Evolutionary conservation across 2,329 filamentous ascomycete species (phyloP).

Genomic region (Trichoderma harzianum): DNA sequence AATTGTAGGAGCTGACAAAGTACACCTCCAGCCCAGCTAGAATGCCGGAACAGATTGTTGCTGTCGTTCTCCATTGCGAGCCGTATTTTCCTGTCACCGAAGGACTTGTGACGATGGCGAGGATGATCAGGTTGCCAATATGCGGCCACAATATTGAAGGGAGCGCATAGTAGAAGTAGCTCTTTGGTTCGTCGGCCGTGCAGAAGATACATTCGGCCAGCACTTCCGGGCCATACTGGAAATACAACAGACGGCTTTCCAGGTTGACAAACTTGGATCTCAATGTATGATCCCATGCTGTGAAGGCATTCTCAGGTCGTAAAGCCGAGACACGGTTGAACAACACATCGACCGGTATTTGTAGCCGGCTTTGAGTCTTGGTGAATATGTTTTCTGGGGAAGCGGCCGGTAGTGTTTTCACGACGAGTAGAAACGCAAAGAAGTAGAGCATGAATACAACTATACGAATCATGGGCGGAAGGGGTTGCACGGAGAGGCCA

Average conservation of each 20-base stretch:
- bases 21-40: constrained; percentile 65
- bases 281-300: constrained; percentile 60
- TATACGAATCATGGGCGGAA: constrained; percentile 52
- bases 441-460: constrained; percentile 59
- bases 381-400: constrained; percentile 78
- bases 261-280: constrained; percentile 65
- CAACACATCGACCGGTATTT: constrained; percentile 79
- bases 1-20: constrained; percentile 60
- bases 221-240: constrained; percentile 74
- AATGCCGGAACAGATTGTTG: constrained; percentile 59
- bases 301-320: constrained; percentile 49
- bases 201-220: constrained; percentile 81
- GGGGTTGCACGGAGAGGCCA: constrained; percentile 50
- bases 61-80: constrained; percentile 65
- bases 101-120: constrained; percentile 72
- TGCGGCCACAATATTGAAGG: constrained; percentile 74
- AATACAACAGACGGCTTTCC: constrained; percentile 74
- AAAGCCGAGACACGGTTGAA: constrained; percentile 68
- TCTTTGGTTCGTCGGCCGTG: constrained; percentile 61
- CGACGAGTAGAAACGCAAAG: constrained; percentile 42
- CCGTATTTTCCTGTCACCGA: constrained; percentile 61
- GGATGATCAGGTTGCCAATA: constrained; percentile 67
- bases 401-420: constrained; percentile 64
- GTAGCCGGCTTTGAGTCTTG: constrained; percentile 73
- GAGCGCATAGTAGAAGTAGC: constrained; percentile 78